These are phyloP conservation scores for Pseudopyricularia cyperi DNA, from an alignment of 2,329 filamentous ascomycete genomes.

Conservation along the genomic window DNA sequence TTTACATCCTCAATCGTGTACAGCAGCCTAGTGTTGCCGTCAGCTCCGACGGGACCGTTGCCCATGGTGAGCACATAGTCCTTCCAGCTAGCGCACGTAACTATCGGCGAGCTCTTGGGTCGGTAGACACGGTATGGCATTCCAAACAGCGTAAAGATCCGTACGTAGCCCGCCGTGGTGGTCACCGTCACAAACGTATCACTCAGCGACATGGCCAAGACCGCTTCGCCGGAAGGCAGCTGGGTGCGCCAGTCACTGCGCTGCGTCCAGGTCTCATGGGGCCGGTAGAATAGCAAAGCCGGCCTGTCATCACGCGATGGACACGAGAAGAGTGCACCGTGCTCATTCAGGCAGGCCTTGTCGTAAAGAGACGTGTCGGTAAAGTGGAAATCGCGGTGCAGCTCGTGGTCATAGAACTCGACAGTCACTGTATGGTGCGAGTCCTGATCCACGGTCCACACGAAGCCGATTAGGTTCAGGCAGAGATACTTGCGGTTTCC, in stretches of 20 bases:
- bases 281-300: conserved; percentile 86
- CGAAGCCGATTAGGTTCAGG: conserved; percentile 83
- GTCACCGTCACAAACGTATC: conserved; percentile 84
- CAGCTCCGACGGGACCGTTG: conserved; percentile 64
- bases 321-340: conserved; percentile 76
- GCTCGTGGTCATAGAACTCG: conserved; percentile 92
- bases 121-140: conserved; percentile 80
- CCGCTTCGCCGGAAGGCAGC: conserved; percentile 74
- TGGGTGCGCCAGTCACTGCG: conserved; percentile 81
- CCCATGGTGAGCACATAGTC: conserved; percentile 96
- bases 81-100: conserved; percentile 86
- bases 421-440: conserved; percentile 88
- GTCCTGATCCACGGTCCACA: conserved; percentile 96
- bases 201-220: conserved; percentile 80
- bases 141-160: conserved; percentile 86
- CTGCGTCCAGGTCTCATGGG: conserved; percentile 92
- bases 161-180: conserved; percentile 76
- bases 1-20: conserved; percentile 96
- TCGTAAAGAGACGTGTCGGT: conserved; percentile 94
- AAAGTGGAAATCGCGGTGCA: conserved; percentile 90
- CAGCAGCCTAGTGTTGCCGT: conserved; percentile 64
- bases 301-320: conserved; percentile 52
- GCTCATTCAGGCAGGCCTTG: conserved; percentile 81
- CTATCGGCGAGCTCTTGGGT: conserved; percentile 78
- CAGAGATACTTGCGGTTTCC: conserved; percentile 89